Percentiles rank a stretch among this genome's conserved stretches.
Conservation (phyloP, 768 basidiomycete genomes). For the Suillus americanus region DNA sequence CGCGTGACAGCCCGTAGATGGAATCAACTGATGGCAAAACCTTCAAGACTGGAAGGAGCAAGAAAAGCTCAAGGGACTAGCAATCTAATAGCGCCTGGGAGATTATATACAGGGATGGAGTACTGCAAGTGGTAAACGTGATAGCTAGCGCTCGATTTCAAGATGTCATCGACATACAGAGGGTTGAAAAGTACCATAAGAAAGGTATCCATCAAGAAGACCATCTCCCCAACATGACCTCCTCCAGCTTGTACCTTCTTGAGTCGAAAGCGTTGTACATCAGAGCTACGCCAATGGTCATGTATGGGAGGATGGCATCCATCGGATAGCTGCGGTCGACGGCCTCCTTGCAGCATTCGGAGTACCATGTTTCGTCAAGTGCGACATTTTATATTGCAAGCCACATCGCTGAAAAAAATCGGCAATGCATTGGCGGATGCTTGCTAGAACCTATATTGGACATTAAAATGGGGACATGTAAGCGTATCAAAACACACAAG, state of each 20-base stretch:
- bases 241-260: slow-evolving; percentile 18
- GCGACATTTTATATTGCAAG: neutral
- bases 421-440: neutral
- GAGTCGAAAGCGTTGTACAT: slow-evolving; percentile 15
- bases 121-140: neutral
- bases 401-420: neutral
- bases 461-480: neutral
- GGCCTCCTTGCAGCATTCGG: neutral
- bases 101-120: neutral
- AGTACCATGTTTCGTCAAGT: neutral
- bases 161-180: neutral
- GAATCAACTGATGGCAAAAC: too few relatives aligned
- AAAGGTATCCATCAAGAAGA: neutral
- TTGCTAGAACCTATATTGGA: neutral
- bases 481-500: neutral
- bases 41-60: neutral
- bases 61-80: neutral
- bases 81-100: neutral
- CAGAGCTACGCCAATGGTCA: neutral
- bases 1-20: too few relatives aligned
- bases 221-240: slow-evolving; percentile 1
- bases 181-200: neutral
- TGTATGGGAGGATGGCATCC: neutral
- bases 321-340: neutral
- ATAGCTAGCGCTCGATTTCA: neutral